Conservation (phyloP, 148 eudicot species). For the Heliamphora exappendiculata region DNA sequence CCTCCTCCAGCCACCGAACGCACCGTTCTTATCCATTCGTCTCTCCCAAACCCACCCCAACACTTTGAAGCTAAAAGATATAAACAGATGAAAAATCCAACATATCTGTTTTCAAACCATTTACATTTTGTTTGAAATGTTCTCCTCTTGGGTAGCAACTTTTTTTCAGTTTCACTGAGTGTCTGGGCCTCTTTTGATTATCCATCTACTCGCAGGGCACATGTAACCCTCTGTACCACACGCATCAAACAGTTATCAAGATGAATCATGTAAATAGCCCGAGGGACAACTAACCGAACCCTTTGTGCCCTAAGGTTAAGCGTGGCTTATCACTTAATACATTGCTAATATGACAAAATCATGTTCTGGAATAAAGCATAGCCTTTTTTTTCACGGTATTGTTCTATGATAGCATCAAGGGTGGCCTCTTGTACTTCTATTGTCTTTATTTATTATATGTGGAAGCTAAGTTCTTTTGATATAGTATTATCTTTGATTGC, state of each 20-base stretch:
- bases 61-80: no score
- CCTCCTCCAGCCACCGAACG: no score
- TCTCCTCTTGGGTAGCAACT: not conserved
- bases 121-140: not conserved
- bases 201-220: not conserved
- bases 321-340: not conserved
- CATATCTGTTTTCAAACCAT: not conserved
- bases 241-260: not conserved
- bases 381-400: not conserved
- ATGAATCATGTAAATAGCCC: not conserved
- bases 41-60: no score
- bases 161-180: not conserved
- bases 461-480: not conserved
- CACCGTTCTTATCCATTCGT: no score
- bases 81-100: no score
- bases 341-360: not conserved
- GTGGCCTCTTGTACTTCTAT: not conserved
- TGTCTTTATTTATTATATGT: not conserved
- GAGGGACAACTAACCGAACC: not conserved
- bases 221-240: not conserved
- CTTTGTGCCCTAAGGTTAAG: not conserved
- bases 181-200: not conserved
- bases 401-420: not conserved
- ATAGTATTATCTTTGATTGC: slow-evolving; percentile 13
- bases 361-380: not conserved